phyloP scores from a whole-genome alignment of 495 filamentous ascomycete species.

The Talaromyces liani region DNA sequence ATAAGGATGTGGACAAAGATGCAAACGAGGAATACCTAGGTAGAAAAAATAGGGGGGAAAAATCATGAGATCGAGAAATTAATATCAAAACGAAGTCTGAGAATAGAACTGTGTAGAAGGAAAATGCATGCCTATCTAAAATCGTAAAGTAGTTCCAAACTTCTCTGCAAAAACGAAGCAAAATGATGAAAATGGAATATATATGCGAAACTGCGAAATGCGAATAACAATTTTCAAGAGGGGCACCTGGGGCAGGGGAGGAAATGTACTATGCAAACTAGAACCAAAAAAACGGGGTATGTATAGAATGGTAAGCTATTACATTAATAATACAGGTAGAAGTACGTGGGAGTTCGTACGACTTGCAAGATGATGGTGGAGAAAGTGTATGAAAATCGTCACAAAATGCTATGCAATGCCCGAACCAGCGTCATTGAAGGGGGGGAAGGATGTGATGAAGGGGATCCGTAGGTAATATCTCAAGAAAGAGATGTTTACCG shows the following conservation, averaged over 20 bases:
- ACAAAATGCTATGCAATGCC: constrained; percentile 8
- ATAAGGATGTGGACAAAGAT: too few relatives aligned
- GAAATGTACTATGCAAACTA: not conserved
- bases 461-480: not conserved
- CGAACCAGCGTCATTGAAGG: constrained; percentile 1
- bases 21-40: too few relatives aligned
- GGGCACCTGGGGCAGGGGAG: not conserved
- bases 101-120: not conserved
- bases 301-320: constrained; percentile 6
- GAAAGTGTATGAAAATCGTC: constrained; percentile 4
- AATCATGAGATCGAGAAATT: too few relatives aligned
- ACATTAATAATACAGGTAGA: constrained; percentile 12
- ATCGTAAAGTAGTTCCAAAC: not conserved
- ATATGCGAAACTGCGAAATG: not conserved
- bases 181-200: not conserved
- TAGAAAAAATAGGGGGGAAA: too few relatives aligned
- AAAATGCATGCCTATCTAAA: not conserved
- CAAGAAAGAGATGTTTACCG: not conserved
- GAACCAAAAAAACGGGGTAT: not conserved
- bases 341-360: not conserved
- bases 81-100: not conserved
- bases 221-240: not conserved
- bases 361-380: constrained; percentile 1
- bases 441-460: constrained; percentile 9
- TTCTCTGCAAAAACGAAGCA: not conserved